Conservation (phyloP, 495 filamentous ascomycete genomes). For the Cladorrhinum samala region DNA sequence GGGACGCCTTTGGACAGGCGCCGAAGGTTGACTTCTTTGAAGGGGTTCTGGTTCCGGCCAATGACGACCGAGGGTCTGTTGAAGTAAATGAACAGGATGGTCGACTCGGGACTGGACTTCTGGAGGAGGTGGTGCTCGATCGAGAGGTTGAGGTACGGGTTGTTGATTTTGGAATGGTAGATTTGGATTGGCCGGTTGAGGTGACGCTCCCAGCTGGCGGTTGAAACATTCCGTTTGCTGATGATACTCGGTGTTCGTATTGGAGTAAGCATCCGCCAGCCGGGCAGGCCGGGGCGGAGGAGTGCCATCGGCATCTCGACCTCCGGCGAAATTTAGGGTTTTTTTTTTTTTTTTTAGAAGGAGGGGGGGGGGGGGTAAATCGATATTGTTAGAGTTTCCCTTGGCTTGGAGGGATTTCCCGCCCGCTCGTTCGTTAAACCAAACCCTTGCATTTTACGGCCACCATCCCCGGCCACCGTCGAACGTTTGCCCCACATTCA, state of each 20-base stretch:
- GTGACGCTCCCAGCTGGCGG: no score
- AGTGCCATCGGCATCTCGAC: no score
- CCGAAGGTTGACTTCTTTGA: conserved; percentile 77
- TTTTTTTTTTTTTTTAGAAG: no score
- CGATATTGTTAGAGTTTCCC: no score
- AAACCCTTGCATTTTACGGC: no score
- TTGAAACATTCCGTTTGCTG: neutral
- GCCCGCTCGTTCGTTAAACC: no score
- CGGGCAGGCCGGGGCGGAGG: no score
- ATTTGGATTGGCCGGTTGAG: conserved; percentile 41
- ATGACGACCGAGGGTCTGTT: conserved; percentile 84
- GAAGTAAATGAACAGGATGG: conserved; percentile 77
- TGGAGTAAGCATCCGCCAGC: neutral
- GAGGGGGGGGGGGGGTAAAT: no score
- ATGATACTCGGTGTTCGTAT: neutral
- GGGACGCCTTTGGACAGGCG: conserved; percentile 35
- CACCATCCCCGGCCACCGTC: no score
- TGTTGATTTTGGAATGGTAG: conserved; percentile 65
- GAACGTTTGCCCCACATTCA: neutral
- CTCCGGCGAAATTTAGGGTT: no score
- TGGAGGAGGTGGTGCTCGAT: conserved; percentile 87
- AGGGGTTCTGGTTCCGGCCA: conserved; percentile 96
- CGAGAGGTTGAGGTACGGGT: conserved; percentile 92
- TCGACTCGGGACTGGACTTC: conserved; percentile 60
- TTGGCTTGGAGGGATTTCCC: no score